Evolutionary conservation across 768 basidiomycete genomes (phyloP), one percentile per base, ranked within the genome.

Genomic region (Leucocoprinus leucothites): DNA sequence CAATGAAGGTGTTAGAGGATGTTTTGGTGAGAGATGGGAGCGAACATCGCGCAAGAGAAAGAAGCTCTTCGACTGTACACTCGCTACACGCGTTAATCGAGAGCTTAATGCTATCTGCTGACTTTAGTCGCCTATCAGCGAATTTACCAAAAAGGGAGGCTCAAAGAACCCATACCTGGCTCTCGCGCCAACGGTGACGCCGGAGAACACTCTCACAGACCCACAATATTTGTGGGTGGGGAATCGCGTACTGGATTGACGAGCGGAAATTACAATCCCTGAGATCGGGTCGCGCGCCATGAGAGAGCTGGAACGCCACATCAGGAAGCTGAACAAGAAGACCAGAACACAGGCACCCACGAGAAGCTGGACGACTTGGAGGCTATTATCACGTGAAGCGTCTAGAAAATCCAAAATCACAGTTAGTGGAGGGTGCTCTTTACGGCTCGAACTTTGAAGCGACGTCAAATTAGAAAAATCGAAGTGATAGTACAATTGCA

Each of bases 231-330:
- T 72, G 76, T 0, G 84, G 79, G 66, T 90, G 86, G 3, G 73
- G 61, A 7, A 87, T 65, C 7, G 87, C 79, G 61, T 85, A 87
- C 56, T 91, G 87, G 28, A 89, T 69, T 14, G 89, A 78, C 22
- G 88, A 85, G 11, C 87, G 82, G 62, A 87, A 80, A 59, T 89
- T 85, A 47, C 79, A 74, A 65, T 90, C 89, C 55, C 85, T 78
- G 60, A 84, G 75, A 69, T 91, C 89, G 36, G 89, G 85, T 25
- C 86, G 77, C 34, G 89, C 86, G 42, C 85, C 87, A 65, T 86
- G 81, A 6, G 74, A 76, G 49, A 91, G 80, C 85, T 88, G 63
- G 51, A 47, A 36, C 51, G 42, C 53, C 28, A 47, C 58, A 40
- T 28, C 43, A 54, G 34, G 54, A 51, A 44, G n/a, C 47, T 40